Evolutionary conservation across 2,329 filamentous ascomycete genomes (phyloP).

Genomic region (Ustilaginoidea virens): DNA sequence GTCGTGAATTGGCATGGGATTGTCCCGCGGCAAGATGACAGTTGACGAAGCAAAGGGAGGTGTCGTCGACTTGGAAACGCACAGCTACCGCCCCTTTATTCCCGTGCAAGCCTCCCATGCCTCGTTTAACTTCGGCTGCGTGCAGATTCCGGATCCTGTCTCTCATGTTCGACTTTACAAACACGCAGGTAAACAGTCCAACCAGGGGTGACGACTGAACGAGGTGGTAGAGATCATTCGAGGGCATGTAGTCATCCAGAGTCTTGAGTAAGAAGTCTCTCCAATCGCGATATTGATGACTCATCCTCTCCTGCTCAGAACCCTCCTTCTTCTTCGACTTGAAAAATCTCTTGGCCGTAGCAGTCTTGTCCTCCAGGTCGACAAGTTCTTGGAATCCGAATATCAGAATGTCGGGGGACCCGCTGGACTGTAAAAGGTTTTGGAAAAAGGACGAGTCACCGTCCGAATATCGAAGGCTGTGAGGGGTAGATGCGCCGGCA

Average conservation of each 20-base stretch:
- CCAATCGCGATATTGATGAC: conserved; percentile 94
- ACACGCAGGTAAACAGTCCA: conserved; percentile 89
- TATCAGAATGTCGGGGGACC: conserved; percentile 74
- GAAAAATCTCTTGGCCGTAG: conserved; percentile 89
- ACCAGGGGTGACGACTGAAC: conserved; percentile 79
- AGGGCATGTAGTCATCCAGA: conserved; percentile 70
- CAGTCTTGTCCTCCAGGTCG: conserved; percentile 91
- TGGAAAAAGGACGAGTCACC: conserved; percentile 67
- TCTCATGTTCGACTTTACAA: conserved; percentile 70
- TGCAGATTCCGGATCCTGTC: conserved; percentile 63
- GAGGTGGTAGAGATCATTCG: conserved; percentile 64
- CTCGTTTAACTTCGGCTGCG: conserved; percentile 78
- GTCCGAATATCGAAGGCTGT: conserved; percentile 60
- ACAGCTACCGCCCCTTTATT: conserved; percentile 92
- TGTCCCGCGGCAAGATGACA: conserved; percentile 95
- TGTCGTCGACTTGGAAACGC: conserved; percentile 88
- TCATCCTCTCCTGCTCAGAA: conserved; percentile 80
- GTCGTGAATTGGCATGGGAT: conserved; percentile 74
- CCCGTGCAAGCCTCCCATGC: conserved; percentile 87
- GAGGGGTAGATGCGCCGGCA: conserved; percentile 87
- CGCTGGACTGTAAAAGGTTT: conserved; percentile 59
- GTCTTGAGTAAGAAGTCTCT: conserved; percentile 72
- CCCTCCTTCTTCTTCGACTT: conserved; percentile 79
- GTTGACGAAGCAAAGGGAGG: conserved; percentile 89
- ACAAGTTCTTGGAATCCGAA: conserved; percentile 99